These are phyloP conservation scores for Talaromyces piceae DNA, from an alignment of 2,329 filamentous ascomycete genomes.

Conservation along the genomic window DNA sequence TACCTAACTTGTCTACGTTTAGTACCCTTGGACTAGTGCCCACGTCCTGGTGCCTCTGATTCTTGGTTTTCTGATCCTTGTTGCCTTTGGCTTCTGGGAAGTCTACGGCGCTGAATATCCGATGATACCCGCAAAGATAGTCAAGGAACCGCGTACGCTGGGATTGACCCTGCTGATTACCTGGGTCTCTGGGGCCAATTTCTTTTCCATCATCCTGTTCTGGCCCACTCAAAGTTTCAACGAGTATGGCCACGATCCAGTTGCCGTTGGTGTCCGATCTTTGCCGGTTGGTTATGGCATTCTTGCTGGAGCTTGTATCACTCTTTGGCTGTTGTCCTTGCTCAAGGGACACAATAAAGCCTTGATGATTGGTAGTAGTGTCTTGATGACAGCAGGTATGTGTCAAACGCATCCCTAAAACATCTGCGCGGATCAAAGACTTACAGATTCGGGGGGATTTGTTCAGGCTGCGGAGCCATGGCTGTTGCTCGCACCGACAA, in stretches of 20 bases:
- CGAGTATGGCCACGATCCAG: slow-evolving; percentile 57
- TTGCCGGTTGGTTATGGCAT: slow-evolving; percentile 60
- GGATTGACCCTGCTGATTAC: slow-evolving; percentile 50
- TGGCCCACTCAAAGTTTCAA: slow-evolving; percentile 61
- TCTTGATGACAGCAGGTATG: slow-evolving; percentile 57
- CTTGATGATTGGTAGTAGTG: slow-evolving; percentile 52
- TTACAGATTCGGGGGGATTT: neutral
- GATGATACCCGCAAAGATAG: slow-evolving; percentile 39
- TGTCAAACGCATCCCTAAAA: neutral
- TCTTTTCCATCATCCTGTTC: slow-evolving; percentile 49
- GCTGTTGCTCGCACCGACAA: slow-evolving; percentile 47
- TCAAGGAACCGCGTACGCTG: slow-evolving; percentile 44
- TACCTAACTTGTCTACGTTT: neutral
- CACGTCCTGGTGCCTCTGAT: slow-evolving; percentile 42
- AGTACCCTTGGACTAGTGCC: slow-evolving; percentile 40
- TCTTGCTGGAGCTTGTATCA: slow-evolving; percentile 53
- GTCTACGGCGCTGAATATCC: slow-evolving; percentile 40
- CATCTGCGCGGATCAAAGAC: neutral
- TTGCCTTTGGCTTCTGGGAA: slow-evolving; percentile 42
- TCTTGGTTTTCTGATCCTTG: slow-evolving; percentile 35
- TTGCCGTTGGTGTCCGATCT: slow-evolving; percentile 57
- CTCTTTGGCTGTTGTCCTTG: slow-evolving; percentile 50
- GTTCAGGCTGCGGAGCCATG: slow-evolving; percentile 46
- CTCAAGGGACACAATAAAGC: slow-evolving; percentile 53
- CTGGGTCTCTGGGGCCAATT: slow-evolving; percentile 53